phyloP scores from a whole-genome alignment of 2,329 filamentous ascomycete species.

The Trichoderma sp. region DNA sequence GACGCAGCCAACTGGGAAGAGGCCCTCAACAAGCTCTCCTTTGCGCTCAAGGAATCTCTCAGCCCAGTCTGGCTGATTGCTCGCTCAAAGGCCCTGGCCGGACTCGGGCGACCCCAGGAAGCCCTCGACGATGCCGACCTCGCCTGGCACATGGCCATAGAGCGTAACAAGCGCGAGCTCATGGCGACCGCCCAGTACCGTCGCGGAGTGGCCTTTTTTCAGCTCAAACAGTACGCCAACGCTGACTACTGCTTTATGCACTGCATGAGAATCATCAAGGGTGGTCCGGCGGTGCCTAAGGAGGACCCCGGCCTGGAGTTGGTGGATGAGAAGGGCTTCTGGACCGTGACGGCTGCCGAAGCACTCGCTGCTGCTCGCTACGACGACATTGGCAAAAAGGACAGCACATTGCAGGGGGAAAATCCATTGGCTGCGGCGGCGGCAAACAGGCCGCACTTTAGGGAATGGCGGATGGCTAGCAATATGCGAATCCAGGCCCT shows the following conservation, averaged over 20 bases:
- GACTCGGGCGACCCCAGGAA: constrained; percentile 57
- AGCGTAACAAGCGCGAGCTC: constrained; percentile 70
- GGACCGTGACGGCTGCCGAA: constrained; percentile 39
- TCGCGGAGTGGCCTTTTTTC: constrained; percentile 70
- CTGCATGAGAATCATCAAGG: constrained; percentile 43
- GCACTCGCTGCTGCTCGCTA: constrained; percentile 31
- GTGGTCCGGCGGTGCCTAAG: constrained; percentile 32
- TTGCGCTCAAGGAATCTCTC: constrained; percentile 62
- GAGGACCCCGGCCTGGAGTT: constrained; percentile 30
- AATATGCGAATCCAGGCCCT: constrained; percentile 50
- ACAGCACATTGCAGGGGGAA: not conserved
- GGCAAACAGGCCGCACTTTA: constrained; percentile 18
- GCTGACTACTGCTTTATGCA: constrained; percentile 68
- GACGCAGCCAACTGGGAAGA: constrained; percentile 60
- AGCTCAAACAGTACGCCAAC: constrained; percentile 70
- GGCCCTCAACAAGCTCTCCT: constrained; percentile 67
- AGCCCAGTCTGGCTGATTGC: constrained; percentile 79
- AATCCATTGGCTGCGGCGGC: not conserved
- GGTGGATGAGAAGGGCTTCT: constrained; percentile 48
- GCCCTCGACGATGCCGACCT: constrained; percentile 70
- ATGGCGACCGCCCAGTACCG: constrained; percentile 82
- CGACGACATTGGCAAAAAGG: constrained; percentile 33
- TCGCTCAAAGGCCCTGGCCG: constrained; percentile 75
- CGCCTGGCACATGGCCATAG: constrained; percentile 59
- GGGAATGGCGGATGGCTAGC: constrained; percentile 42